Base-by-base conservation (phyloP, 2,329 filamentous ascomycete species). In the Apiospora aurea region DNA sequence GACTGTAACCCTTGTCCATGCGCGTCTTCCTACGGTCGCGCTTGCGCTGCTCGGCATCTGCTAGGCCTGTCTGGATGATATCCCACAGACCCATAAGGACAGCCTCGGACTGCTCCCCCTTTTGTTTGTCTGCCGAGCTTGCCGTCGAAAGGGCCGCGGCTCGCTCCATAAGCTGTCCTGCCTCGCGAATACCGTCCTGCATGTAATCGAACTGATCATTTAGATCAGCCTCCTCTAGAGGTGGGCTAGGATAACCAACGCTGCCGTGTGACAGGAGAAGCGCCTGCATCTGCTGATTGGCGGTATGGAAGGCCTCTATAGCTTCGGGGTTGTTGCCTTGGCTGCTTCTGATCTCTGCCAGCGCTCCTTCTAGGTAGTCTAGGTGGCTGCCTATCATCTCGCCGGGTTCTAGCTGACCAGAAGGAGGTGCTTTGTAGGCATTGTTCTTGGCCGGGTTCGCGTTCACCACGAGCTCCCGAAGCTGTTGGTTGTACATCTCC, bases 191-290 rank as follows among this genome's bases (percentile, higher is more conserved):
- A 2, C 87, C 88, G 41, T 89, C 85, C 74, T 93, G 88, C 74
- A 95, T 85, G 76, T 93, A 94, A 67, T 85, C 82, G 57, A 95
- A 83, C 76, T 96, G 94, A 38, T 90, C 88, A 67, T 92, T 87
- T 7, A 94, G 81, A 38, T 87, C 88, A 64, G 87, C 87, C 1
- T 87, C 85, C 4, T 87, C 82, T 47, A 87, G 82, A 4, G 93
- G 92, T 6, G 91, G 90, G 38, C 87, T 85, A 16, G 88, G 86
- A 68, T 90, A 84, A 21, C 86, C 77, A 73, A 85, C 82, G 76
- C 83, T 83, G 70, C 82, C 80, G 78, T 84, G 78, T 10, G 41
- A 24, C 21, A 94, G 85, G 69, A 92, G 83, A 44, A 73, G 38
- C 21, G 87, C 85, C 66, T 90, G 88, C 14, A 95, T 81, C 72